Evolutionary conservation across 73 alveolate genomes (phyloP).

Genomic region (Durusdinium trenchii): DNA sequence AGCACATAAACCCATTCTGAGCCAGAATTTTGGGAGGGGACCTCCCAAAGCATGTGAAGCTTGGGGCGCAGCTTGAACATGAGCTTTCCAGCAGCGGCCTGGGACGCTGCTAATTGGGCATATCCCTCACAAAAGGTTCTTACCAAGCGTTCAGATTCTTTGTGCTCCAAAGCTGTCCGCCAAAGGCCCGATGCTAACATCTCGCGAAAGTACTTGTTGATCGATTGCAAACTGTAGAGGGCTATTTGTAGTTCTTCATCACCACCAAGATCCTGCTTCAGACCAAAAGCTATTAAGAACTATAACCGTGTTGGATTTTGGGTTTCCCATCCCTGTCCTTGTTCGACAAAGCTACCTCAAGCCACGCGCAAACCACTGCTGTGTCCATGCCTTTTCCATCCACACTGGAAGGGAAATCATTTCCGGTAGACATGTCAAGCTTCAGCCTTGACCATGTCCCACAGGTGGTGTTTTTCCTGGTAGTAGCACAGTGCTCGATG

Average conservation of each 20-base stretch:
- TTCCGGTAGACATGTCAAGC: neutral
- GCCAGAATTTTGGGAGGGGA: neutral
- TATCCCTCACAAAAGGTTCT: neutral
- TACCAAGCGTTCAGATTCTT: neutral
- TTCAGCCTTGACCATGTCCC: neutral
- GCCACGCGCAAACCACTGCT: neutral
- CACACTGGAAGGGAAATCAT: neutral
- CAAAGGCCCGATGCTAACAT: neutral
- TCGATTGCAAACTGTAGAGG: neutral
- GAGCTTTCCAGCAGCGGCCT: neutral
- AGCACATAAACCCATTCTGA: neutral
- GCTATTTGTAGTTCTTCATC: neutral
- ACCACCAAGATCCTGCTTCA: neutral
- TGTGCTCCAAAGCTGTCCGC: neutral
- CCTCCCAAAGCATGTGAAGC: neutral
- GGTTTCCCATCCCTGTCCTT: neutral
- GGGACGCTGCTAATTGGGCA: neutral
- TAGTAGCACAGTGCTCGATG: neutral
- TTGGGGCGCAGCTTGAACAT: constrained; percentile 10
- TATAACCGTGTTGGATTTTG: neutral
- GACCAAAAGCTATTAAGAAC: neutral
- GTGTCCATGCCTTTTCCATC: constrained; percentile 21
- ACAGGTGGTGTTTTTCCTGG: neutral
- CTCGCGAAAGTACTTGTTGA: neutral
- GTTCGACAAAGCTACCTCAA: neutral